These are phyloP conservation scores for Pythium monospermum DNA, from an alignment of 352 stramenopile species.

Conservation along the genomic window DNA sequence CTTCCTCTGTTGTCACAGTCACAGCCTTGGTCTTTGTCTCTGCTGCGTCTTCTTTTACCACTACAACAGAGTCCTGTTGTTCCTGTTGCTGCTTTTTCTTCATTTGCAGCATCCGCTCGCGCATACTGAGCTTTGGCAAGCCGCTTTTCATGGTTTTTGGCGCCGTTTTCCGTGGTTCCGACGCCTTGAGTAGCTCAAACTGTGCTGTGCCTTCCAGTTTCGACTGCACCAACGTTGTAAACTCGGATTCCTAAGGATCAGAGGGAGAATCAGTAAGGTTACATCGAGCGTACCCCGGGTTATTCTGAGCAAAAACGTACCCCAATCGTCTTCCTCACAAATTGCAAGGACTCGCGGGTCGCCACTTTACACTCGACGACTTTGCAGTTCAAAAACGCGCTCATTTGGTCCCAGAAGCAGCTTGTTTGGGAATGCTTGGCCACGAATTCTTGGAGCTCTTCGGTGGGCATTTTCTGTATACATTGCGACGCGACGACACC, in stretches of 20 bases:
- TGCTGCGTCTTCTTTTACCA: no score
- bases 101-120: constrained; percentile 26
- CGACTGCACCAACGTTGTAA: constrained; percentile 47
- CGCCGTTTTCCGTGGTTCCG: constrained; percentile 36
- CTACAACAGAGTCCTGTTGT: no score
- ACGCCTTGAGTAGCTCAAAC: constrained; percentile 61
- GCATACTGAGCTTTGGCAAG: constrained; percentile 23
- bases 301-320: constrained; percentile 20
- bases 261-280: not conserved
- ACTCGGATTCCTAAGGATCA: constrained; percentile 38
- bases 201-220: constrained; percentile 48
- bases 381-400: constrained; percentile 55
- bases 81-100: constrained; percentile 27
- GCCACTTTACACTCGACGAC: constrained; percentile 65
- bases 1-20: no score
- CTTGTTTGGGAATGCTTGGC: constrained; percentile 31
- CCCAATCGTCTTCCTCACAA: constrained; percentile 39
- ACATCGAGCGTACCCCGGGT: not conserved
- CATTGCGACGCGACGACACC: constrained; percentile 48
- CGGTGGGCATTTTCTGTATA: constrained; percentile 38
- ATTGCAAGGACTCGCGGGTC: constrained; percentile 45
- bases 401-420: constrained; percentile 57
- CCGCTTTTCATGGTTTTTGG: constrained; percentile 6
- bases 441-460: constrained; percentile 34
- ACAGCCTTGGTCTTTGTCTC: no score